phyloP scores from a whole-genome alignment of 352 stramenopile species.

The Pythium pyrilobum region DNA sequence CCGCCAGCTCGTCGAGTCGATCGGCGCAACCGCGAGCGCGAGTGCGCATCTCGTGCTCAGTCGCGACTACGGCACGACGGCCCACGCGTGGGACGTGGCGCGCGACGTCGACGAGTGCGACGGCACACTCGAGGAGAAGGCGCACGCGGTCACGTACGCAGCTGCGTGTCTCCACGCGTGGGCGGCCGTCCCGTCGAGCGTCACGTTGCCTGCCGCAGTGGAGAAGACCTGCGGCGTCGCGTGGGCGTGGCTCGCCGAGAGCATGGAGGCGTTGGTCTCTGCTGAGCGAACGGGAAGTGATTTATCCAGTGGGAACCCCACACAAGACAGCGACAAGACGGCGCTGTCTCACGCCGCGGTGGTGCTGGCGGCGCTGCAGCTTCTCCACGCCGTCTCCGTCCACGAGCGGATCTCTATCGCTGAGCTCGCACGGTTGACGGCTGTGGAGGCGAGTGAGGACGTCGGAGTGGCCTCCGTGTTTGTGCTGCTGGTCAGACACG shows the following conservation, averaged over 20 bases:
- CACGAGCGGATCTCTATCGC: neutral
- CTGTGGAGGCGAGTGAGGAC: neutral
- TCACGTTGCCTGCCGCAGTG: neutral
- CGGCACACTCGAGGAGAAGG: slow-evolving; percentile 30
- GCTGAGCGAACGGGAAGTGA: neutral
- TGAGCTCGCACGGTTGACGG: neutral
- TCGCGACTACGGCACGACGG: slow-evolving; percentile 23
- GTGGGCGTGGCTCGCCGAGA: slow-evolving; percentile 13
- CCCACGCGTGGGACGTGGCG: slow-evolving; percentile 26
- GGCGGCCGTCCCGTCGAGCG: neutral
- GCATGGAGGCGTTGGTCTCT: neutral
- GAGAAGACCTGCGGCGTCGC: neutral
- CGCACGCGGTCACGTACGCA: slow-evolving; percentile 28
- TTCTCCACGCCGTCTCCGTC: neutral
- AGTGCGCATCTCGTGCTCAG: slow-evolving; percentile 20
- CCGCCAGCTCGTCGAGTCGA: slow-evolving; percentile 10
- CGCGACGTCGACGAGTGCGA: slow-evolving; percentile 33
- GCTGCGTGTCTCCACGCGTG: slow-evolving; percentile 16
- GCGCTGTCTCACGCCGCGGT: neutral
- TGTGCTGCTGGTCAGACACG: too few relatives aligned
- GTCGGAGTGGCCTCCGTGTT: neutral
- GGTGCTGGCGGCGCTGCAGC: neutral
- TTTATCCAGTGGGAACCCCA: too few relatives aligned
- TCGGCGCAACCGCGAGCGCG: neutral
- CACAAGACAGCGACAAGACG: neutral